Evolutionary conservation across 208 protist genomes (phyloP), one percentile per base, ranked within the genome.

Genomic region (Vickermania ingenoplastis): DNA sequence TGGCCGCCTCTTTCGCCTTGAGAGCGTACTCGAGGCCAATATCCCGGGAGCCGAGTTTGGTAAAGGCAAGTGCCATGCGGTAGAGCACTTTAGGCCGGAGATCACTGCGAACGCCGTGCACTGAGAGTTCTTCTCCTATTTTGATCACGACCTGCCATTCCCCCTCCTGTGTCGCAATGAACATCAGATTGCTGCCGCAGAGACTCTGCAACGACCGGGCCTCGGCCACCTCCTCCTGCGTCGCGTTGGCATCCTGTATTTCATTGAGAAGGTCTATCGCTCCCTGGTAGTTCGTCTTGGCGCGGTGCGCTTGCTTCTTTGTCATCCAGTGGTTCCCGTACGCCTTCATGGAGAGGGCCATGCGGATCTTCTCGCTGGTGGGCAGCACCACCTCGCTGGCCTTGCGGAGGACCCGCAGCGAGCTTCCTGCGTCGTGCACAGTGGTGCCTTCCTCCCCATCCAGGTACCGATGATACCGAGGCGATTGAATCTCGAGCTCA

Each of bases 401-500:
- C 36, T 17, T 7, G n/a, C 22, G n/a, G 24, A 26, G 13, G 13
- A 54, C n/a, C 5, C 50, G 57, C 25, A 61, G 13, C 13, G 21
- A 5, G n/a, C n/a, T n/a, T n/a, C 17, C 36, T 21, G 21, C 57
- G 17, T 11, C 27, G 21, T 72, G 57, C 14, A 73, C 25, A 25
- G 63, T 63, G 14, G 71, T 53, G 7, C 68, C 68, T 4, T 71
- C 64, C 31, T 71, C 51, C 17, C 22, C 30, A 36, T 73, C 68
- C 25, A 60, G 4, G 41, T 71, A 73, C 3, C 53, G 14, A 31
- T 73, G 68, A 7, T 60, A 24, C 30, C 68, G 31, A 2, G 68
- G 68, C 17, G 7, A 29, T 4, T 45, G 28, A 4, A 73, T 24
- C 51, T 41, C 27, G 3, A 73, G 4, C 17, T 52, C 17, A 29